Base-by-base conservation (phyloP, 768 basidiomycete species). In the Austroboletus eburneus region DNA sequence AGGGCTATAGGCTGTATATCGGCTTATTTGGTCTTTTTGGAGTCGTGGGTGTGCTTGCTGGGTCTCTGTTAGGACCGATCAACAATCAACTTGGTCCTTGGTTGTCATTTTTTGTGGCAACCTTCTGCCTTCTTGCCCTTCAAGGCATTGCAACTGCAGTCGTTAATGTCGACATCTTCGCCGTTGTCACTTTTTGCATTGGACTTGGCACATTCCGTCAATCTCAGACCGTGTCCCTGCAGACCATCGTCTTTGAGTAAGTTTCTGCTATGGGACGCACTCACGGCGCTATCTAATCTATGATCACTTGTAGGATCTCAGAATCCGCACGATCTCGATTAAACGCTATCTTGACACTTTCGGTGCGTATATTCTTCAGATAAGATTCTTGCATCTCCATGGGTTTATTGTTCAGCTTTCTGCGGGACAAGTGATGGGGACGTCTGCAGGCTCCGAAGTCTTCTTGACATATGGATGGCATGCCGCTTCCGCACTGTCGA, bases 11-110 rank as follows among this genome's bases (percentile, higher is more conserved):
- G 39, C 50, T 57, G 29, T 61, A 64, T 17, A 75, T 75, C 42
- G 76, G 76, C 27, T 57, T 78, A n/a, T 74, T 77, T 50, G 76
- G 74, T 20, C 66, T 78, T 5, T 44, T 77, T 9, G 76, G 77
- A 13, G 60, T 72, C 36, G 51, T 42, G 20, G 75, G 69, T 21
- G 64, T 72, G 20, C 32, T 55, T 12, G 49, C 27, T 6, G 63
- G 61, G 0, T 57, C 60, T 5, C 17, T 58, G 20, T 56, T 59
- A 0, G 64, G 61, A 12, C 45, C 43, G 10, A 25, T 62, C 6
- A 55, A 53, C 4, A 56, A 61, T 45, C 57, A 43, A 9, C 20
- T 73, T 22, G 69, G 71, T 0, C 68, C 72, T 6, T 78, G 76
- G 75, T 45, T 64, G 9, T 69, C 69, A 4, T 64, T 69, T 39